These are phyloP conservation scores for Pestalotiopsis fici DNA, from an alignment of 2,329 filamentous ascomycete genomes.

Conservation along the genomic window DNA sequence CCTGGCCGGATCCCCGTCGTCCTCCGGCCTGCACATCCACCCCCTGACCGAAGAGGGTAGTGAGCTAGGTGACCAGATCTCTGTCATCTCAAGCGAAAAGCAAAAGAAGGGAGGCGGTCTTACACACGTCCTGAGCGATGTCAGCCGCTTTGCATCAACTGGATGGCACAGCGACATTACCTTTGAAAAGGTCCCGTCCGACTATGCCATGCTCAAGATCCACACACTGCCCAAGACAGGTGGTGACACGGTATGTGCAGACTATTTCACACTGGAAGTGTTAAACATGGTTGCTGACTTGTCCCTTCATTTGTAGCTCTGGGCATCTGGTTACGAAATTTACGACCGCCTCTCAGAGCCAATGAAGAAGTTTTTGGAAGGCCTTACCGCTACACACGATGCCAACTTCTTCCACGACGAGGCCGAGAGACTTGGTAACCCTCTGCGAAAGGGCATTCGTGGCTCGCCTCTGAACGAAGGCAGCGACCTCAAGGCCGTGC, in stretches of 20 bases:
- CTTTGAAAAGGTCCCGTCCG: constrained; percentile 54
- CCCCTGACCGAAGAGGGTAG: constrained; percentile 53
- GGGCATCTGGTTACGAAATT: constrained; percentile 52
- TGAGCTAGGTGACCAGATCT: constrained; percentile 56
- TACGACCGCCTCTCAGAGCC: constrained; percentile 55
- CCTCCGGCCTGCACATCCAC: constrained; percentile 55
- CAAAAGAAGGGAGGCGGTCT: constrained; percentile 54
- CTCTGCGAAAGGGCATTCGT: constrained; percentile 41
- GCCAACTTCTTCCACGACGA: constrained; percentile 52
- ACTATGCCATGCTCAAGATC: constrained; percentile 55
- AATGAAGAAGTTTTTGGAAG: constrained; percentile 47
- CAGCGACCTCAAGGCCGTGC: constrained; percentile 46
- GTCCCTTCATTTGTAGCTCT: constrained; percentile 32
- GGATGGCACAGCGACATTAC: constrained; percentile 57
- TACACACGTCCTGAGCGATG: constrained; percentile 51
- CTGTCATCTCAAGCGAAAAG: constrained; percentile 57
- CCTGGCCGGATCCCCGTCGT: constrained; percentile 45
- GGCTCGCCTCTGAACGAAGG: constrained; percentile 62
- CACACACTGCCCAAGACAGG: constrained; percentile 47
- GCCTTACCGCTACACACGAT: constrained; percentile 50
- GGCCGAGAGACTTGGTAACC: constrained; percentile 46
- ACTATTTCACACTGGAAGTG: background rate
- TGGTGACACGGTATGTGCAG: constrained; percentile 38
- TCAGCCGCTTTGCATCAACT: constrained; percentile 45
- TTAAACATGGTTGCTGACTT: background rate